Evolutionary conservation across 306 rosid genomes (phyloP).

Genomic region (Bauhinia variegata): DNA sequence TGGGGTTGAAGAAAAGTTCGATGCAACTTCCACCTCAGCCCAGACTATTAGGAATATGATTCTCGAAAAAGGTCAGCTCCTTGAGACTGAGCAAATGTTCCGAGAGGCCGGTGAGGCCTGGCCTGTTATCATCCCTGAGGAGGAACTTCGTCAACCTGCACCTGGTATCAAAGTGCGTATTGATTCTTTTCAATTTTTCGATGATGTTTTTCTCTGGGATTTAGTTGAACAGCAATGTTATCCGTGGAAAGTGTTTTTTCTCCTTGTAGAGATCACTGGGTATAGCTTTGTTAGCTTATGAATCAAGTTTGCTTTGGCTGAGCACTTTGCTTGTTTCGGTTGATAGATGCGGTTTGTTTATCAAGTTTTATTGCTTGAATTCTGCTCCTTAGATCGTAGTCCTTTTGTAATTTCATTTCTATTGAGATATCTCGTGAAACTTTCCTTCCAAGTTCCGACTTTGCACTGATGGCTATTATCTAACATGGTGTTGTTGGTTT

Average conservation of each 20-base stretch:
- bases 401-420: not conserved
- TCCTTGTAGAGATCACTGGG: not conserved
- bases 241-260: not conserved
- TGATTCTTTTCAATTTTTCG: not conserved
- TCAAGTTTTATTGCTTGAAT: not conserved
- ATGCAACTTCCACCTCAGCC: slow-evolving; percentile 77
- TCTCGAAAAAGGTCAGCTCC: slow-evolving; percentile 76
- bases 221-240: slow-evolving; percentile 28
- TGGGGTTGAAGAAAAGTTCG: slow-evolving; percentile 73
- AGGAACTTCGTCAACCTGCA: slow-evolving; percentile 60
- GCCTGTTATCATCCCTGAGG: slow-evolving; percentile 73
- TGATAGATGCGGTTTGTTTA: not conserved
- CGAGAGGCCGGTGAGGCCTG: slow-evolving; percentile 85
- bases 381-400: not conserved
- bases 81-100: slow-evolving; percentile 81
- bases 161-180: slow-evolving; percentile 71
- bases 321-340: not conserved
- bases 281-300: not conserved
- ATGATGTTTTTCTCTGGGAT: not conserved
- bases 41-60: slow-evolving; percentile 74
- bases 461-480: not conserved
- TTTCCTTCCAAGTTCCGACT: not conserved
- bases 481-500: not conserved
- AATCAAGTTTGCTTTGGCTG: not conserved
- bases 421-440: not conserved